Evolutionary conservation across 306 rosid genomes (phyloP).

Genomic region (Cicer judaicum): DNA sequence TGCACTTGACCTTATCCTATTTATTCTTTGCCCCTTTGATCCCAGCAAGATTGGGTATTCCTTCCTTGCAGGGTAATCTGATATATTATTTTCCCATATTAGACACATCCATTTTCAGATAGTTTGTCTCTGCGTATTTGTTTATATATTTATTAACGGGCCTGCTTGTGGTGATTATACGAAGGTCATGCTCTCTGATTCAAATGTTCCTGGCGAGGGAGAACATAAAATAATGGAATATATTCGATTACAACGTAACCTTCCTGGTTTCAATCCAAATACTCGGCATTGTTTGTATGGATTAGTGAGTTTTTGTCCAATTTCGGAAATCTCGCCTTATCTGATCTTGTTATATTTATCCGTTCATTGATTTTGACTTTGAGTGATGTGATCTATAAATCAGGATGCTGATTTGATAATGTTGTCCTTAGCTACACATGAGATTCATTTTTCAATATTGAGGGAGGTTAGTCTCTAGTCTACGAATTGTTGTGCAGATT

Average conservation of each 20-base stretch:
- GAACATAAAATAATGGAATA: slow-evolving; percentile 93
- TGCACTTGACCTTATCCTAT: slow-evolving; percentile 49
- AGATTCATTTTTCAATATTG: slow-evolving; percentile 90
- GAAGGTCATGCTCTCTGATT: slow-evolving; percentile 98
- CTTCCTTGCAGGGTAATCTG: slow-evolving; percentile 56
- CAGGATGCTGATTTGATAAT: slow-evolving; percentile 99
- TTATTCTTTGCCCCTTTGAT: slow-evolving; percentile 40
- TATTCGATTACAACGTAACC: slow-evolving; percentile 79
- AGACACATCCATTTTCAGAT: slow-evolving; percentile 47
- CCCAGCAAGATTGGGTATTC: slow-evolving; percentile 52
- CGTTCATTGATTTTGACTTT: slow-evolving; percentile 10
- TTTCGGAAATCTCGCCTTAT: slow-evolving; percentile 22
- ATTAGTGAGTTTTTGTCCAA: slow-evolving; percentile 66
- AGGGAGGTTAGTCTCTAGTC: slow-evolving; percentile 81
- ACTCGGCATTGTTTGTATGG: slow-evolving; percentile 91
- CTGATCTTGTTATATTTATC: slow-evolving; percentile 8
- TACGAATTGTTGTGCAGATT: slow-evolving; percentile 31
- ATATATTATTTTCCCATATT: slow-evolving; percentile 46
- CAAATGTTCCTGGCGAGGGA: slow-evolving; percentile 97
- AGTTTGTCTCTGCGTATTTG: slow-evolving; percentile 64
- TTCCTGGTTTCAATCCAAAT: slow-evolving; percentile 86
- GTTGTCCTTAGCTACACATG: slow-evolving; percentile 94
- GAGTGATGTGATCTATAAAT: slow-evolving; percentile 37
- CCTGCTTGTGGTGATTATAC: slow-evolving; percentile 73
- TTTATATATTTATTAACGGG: slow-evolving; percentile 47